phyloP scores from a whole-genome alignment of 1,284 basidiomycete species.

The Anthracocystis panici-leucophaei region DNA sequence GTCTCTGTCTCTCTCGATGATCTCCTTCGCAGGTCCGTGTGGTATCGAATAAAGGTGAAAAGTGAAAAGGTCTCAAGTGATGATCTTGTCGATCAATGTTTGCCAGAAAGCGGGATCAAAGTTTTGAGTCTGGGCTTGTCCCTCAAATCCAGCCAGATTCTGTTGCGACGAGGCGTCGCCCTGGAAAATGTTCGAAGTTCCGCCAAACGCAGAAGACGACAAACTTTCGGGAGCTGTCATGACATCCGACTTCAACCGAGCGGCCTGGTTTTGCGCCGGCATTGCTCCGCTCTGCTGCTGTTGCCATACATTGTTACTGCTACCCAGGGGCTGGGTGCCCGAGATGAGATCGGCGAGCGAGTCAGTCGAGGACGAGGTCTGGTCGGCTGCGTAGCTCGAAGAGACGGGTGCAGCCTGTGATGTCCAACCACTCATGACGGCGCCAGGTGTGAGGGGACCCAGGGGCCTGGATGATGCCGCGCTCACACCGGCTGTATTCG shows the following conservation, averaged over 20 bases:
- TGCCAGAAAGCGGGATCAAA: constrained; percentile 54
- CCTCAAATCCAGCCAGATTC: constrained; percentile 18
- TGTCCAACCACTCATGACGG: constrained; percentile 31
- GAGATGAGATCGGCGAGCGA: constrained; percentile 28
- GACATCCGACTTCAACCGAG: constrained; percentile 3
- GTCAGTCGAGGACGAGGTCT: constrained; percentile 9
- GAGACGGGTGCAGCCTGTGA: constrained; percentile 17
- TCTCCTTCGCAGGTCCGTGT: neutral
- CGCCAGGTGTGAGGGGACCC: constrained; percentile 21
- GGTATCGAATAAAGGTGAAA: neutral
- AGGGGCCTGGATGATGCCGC: neutral
- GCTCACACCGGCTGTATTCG: neutral
- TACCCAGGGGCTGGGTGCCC: neutral
- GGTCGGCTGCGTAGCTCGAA: constrained; percentile 18
- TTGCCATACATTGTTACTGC: constrained; percentile 17
- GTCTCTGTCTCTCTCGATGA: neutral
- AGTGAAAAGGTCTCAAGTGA: constrained; percentile 33
- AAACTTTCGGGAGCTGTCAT: constrained; percentile 5
- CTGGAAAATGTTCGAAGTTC: constrained; percentile 1
- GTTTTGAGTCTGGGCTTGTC: constrained; percentile 21
- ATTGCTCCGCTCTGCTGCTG: constrained; percentile 13
- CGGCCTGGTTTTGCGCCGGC: constrained; percentile 1
- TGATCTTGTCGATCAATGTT: constrained; percentile 56
- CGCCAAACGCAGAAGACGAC: neutral
- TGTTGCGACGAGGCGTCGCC: constrained; percentile 16